Conservation (phyloP, 2,329 filamentous ascomycete genomes). For the Fusarium pseudonygamai region DNA sequence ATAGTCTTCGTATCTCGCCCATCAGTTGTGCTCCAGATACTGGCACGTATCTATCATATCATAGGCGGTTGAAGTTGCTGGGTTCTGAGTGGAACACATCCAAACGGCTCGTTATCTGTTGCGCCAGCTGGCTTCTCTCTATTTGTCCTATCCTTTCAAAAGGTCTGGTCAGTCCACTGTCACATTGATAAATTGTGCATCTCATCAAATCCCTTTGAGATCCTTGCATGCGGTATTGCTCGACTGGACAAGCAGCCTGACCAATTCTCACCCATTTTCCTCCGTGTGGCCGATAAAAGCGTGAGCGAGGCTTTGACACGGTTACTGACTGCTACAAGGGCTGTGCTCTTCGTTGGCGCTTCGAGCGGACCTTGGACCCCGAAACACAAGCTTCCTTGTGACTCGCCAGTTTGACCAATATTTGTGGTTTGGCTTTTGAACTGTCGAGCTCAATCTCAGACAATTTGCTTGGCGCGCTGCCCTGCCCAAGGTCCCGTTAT, state of each 20-base stretch:
- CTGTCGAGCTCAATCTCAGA: conserved; percentile 31
- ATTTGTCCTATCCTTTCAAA: conserved; percentile 30
- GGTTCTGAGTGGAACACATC: conserved; percentile 35
- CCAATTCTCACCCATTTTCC: conserved; percentile 17
- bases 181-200: conserved; percentile 12
- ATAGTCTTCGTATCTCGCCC: conserved; percentile 16
- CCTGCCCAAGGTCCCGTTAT: conserved; percentile 17
- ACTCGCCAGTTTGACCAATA: conserved; percentile 27
- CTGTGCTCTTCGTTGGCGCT: conserved; percentile 30
- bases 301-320: conserved; percentile 18
- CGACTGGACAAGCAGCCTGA: conserved; percentile 24
- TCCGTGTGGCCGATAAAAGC: conserved; percentile 22
- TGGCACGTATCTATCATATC: conserved; percentile 21
- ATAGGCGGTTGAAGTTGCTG: conserved; percentile 17
- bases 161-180: conserved; percentile 18
- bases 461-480: conserved; percentile 29
- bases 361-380: conserved; percentile 21
- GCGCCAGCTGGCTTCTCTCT: conserved; percentile 38
- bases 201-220: conserved; percentile 21
- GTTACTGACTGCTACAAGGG: conserved; percentile 13
- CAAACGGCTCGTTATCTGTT: conserved; percentile 22
- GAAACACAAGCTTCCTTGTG: conserved; percentile 31
- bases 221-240: conserved; percentile 27
- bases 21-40: conserved; percentile 11
- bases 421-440: conserved; percentile 23